Base-by-base conservation (phyloP, 2,329 filamentous ascomycete genomes). In the Aspergillus sp. region DNA sequence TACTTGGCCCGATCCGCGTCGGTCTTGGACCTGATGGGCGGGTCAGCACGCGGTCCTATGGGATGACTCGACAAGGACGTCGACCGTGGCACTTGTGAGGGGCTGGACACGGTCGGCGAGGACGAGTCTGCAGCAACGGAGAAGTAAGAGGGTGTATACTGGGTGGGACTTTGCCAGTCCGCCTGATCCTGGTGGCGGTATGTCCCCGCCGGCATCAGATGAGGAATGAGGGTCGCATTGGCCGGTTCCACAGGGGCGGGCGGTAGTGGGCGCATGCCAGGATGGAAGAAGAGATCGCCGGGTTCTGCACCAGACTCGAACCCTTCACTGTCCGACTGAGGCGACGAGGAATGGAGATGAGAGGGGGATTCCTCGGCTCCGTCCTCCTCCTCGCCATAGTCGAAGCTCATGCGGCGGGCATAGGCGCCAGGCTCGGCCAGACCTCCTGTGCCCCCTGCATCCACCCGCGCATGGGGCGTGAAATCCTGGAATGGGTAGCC, bases 221-320 rank as follows among this genome's bases (percentile, higher is more conserved):
- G 76, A 25, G 77, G 72, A 34, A 73, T 71, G 43, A 71, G 64
- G 36, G 63, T 62, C 57, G 78, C 78, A 6, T 76, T 76, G 43
- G 74, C 78, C 25, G 76, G 67, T 4, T 83, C 60, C 76, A 89
- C 65, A 77, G 87, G 71, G 73, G 91, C 73, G 76, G 85, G 78
- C 63, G 85, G 82, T 43, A 88, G 70, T 49, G 85, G 85, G 47
- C 78, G 78, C 66, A 91, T 84, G 36, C 90, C 90, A 16, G 92
- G 92, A 64, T 97, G 91, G 69, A 95, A 99, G 68, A 96, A 96
- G 67, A 97, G 86, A 63, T 96, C 94, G 16, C 88, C 89, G 56
- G 91, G 89, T 51, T 92, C 90, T 41, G 91, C 90, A 41, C 88
- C 86, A 58, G 84, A 84, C 32, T 76, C 73, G 1, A 87, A 85